Evolutionary conservation across 2,329 filamentous ascomycete species (phyloP), one percentile per base, ranked within the genome.

Genomic region (Aureobasidium zeae): DNA sequence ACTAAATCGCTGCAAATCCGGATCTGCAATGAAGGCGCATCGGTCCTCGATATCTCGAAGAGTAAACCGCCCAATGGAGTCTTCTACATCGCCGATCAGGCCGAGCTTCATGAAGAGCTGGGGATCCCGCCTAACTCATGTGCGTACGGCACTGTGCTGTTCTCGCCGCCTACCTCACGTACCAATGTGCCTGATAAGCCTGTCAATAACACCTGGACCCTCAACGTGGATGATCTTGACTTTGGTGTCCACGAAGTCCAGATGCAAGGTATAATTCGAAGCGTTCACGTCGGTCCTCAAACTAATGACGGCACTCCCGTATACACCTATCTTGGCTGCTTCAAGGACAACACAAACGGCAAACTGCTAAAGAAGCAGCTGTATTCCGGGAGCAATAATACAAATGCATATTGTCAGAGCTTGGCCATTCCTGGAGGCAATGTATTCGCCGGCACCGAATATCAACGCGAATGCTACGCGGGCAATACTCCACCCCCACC

Each of bases 201-300:
- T 6, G 50, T 38, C 25, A 55, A 39, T 3, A 50, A 52, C 29
- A 45, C 53, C 3, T 69, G 66, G 66, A 63, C 61, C 4, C 50
- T 68, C 36, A 68, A 66, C 45, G 62, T 61, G 2, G 63, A 67
- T 42, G 66, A 68, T 47, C 53, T 62, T 3, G 58, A 47, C 5
- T 68, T 66, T 43, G 66, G 65, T 2, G 52, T 63, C 15, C 63
- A 63, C 39, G 55, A 61, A 12, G 57, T 68, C 32, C 34, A 49
- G 1, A 55, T 63, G 26, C 54, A 51, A 26, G 61, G 60, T 1
- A 60, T 55, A 11, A 57, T 65, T 22, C 50, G 59, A 1, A 55
- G 54, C 13, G 50, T 52, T 12, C 59, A 64, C 36, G 51, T 65
- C 12, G 65, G 64, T 6, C 22, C 22, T 11, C 22, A 25, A 25